Base-by-base conservation (phyloP, 2,329 filamentous ascomycete genomes). In the Clonostachys rhizophaga region DNA sequence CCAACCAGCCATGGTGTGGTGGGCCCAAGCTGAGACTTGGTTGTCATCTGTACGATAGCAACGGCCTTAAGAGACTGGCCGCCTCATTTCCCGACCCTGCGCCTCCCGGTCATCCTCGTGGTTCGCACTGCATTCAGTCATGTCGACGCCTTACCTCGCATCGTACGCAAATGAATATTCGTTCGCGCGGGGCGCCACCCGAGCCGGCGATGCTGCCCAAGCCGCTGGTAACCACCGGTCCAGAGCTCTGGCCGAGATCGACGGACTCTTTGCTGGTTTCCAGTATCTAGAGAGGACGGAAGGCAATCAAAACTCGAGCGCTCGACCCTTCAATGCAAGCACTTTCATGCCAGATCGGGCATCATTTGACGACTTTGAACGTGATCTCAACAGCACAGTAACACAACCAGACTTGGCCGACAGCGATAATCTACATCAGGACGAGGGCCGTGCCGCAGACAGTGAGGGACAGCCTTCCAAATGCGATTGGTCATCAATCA, bases 231-330 rank as follows among this genome's bases (percentile, higher is more conserved):
- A n/a, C 9, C 47, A 51, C n/a, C 42, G 48, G 7, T 18, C 42
- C 3, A 46, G 14, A 4, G 49, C 47, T 4, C 47, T 55, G 0
- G 47, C 40, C 6, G 46, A 57, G 44, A 44, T 52, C 0, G 49
- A 56, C 10, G 55, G 55, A 0, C 33, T 57, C 10, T 50, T 50
- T 18, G 49, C 52, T 3, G 55, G 49, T 3, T 42, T 56, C 4
- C 42, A 37, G 1, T 52, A 47, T 9, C 34, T 55, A 1, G 47
- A 56, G 2, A 43, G 39, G n/a, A 45, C 33, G 0, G 46, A 50
- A 2, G 36, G 36, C 9, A 16, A 13, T 8, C 13, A 37, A 37
- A 16, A 37, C 36, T 8, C 13, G 36, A 37, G 13, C 16, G 36
- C 36, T 16, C 36, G 36, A 16, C 6, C 16, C 36, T 37, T 37